Percentiles rank a stretch among this genome's conserved stretches.
Conservation (phyloP, 306 rosid species). For the Bauhinia variegata region DNA sequence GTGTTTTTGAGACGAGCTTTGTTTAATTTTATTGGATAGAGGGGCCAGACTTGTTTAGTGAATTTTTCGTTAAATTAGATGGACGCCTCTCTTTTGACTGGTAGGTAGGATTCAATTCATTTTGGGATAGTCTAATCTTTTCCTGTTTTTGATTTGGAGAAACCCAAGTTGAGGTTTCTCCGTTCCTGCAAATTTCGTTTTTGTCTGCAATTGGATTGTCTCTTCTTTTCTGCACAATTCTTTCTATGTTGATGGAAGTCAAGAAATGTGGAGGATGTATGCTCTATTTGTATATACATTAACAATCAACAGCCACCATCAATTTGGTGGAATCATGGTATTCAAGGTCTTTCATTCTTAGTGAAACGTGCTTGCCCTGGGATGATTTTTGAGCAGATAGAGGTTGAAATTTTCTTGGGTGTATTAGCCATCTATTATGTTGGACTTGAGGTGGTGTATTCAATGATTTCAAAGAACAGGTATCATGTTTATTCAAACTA, state of each 20-base stretch:
- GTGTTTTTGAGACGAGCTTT: slow-evolving; percentile 26
- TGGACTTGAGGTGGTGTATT: slow-evolving; percentile 34
- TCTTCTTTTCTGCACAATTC: slow-evolving; percentile 19
- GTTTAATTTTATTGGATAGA: slow-evolving; percentile 40
- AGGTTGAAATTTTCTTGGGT: slow-evolving; percentile 32
- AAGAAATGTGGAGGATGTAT: slow-evolving; percentile 13
- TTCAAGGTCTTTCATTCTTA: slow-evolving; percentile 21
- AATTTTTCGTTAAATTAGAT: slow-evolving; percentile 51
- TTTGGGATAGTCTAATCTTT: slow-evolving; percentile 47
- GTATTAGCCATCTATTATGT: slow-evolving; percentile 36
- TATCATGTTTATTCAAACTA: slow-evolving; percentile 20
- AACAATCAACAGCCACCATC: slow-evolving; percentile 22
- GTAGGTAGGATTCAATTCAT: slow-evolving; percentile 38
- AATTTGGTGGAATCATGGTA: slow-evolving; percentile 29
- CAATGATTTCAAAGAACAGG: slow-evolving; percentile 31
- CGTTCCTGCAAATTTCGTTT: slow-evolving; percentile 44
- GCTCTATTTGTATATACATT: slow-evolving; percentile 14
- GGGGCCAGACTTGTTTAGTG: slow-evolving; percentile 32
- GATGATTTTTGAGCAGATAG: slow-evolving; percentile 31
- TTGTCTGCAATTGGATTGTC: slow-evolving; percentile 38
- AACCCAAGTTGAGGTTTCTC: slow-evolving; percentile 57
- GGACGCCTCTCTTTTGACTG: slow-evolving; percentile 40
- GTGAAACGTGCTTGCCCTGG: slow-evolving; percentile 37
- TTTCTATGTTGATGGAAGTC: slow-evolving; percentile 30
- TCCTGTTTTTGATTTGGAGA: slow-evolving; percentile 44